Base-by-base conservation (phyloP, 2,329 filamentous ascomycete genomes). In the Diaporthe amygdali region DNA sequence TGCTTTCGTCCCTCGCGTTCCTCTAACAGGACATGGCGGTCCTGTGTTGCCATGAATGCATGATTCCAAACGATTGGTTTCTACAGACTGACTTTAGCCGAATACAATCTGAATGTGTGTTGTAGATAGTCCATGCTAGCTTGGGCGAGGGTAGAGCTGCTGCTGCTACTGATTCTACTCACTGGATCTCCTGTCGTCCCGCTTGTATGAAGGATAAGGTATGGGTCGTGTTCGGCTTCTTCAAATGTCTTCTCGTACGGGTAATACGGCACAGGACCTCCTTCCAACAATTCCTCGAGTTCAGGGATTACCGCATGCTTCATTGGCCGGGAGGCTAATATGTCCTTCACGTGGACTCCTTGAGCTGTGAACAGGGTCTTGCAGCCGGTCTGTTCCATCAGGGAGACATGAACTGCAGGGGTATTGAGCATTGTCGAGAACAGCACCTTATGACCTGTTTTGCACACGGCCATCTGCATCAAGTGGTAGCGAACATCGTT, bases 401-500 rank as follows among this genome's bases (percentile, higher is more conserved):
- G 67, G 2, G 66, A 70, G 17, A 75, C 17, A 47, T 76, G 75
- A 3, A 76, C 70, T 2, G 32, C 32, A 17, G 74, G 68, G 64
- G 63, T 76, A 44, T 76, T 76, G 34, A 76, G 61, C 25, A 74
- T 75, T 34, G 75, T 74, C 15, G 75, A 76, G 44, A 75, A 75
- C 6, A 76, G 34, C 25, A 74, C 74, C 63, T 74, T 73, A 46
- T 75, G 74, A 15, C 75, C 75, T 17, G 75, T 76, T 47, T 76
- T 76, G 41, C 71, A 74, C n/a, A 72, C 73, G 7, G 75, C 75
- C 73, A 76, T 75, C 64, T 75, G 68, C 6, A 76, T 70, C 66
- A 76, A 75, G 32, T 76, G 74, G 22, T 76, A 76, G 34, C 75
- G 70, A 8, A 75, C 32, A 69, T 76, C 75, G 3, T 71, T 54